phyloP scores from a whole-genome alignment of 2,329 filamentous ascomycete species.

The Scortechinia acanthostroma region DNA sequence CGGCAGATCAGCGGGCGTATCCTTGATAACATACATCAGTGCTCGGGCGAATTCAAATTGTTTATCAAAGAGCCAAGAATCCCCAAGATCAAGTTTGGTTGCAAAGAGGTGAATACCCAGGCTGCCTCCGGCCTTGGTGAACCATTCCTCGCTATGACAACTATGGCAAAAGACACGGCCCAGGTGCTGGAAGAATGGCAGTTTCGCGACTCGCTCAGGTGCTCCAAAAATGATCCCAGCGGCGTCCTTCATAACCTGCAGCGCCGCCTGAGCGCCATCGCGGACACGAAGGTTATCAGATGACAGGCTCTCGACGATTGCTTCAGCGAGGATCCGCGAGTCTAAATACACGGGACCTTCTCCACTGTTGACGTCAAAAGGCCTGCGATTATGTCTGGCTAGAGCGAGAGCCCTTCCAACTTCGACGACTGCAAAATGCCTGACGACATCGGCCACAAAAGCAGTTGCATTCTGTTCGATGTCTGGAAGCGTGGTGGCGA shows the following conservation, averaged over 20 bases:
- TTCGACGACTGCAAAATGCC: conserved; percentile 85
- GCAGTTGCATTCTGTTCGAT: conserved; percentile 69
- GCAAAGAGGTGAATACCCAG: conserved; percentile 83
- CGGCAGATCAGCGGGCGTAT: conserved; percentile 89
- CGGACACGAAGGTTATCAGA: conserved; percentile 77
- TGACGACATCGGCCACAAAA: conserved; percentile 75
- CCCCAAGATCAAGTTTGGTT: conserved; percentile 76
- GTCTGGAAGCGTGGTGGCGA: conserved; percentile 74
- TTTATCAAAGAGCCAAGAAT: conserved; percentile 73
- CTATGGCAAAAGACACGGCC: conserved; percentile 83
- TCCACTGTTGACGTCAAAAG: conserved; percentile 78
- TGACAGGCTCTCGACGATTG: conserved; percentile 80
- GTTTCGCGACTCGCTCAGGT: conserved; percentile 60
- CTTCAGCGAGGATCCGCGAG: conserved; percentile 78
- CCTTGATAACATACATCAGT: conserved; percentile 96
- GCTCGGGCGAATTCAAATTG: conserved; percentile 84
- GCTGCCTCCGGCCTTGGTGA: conserved; percentile 88
- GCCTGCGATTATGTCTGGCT: conserved; percentile 66
- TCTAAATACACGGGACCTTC: conserved; percentile 85
- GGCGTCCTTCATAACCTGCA: conserved; percentile 72
- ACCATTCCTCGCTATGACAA: conserved; percentile 98
- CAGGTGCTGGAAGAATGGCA: conserved; percentile 80
- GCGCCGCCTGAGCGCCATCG: conserved; percentile 73
- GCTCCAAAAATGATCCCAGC: conserved; percentile 74
- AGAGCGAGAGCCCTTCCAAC: conserved; percentile 78